Conservation (phyloP, 2,329 filamentous ascomycete genomes). For the Drechslera avenae region DNA sequence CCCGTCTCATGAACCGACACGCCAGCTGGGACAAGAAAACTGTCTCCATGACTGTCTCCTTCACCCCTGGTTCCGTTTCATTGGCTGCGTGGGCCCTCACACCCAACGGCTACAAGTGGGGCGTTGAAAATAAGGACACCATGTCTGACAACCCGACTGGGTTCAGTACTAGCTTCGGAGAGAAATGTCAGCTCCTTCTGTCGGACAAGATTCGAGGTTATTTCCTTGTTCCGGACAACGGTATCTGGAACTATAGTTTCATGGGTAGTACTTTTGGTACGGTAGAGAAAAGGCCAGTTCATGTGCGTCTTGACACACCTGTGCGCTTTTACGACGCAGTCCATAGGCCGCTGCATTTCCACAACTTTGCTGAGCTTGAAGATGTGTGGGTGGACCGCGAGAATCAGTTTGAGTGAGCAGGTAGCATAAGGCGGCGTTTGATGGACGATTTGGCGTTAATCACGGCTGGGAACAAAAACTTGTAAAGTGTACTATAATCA, state of each 20-base stretch:
- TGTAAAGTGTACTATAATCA: no score
- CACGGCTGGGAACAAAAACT: no score
- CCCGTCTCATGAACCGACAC: constrained; percentile 85
- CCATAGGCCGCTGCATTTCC: constrained; percentile 93
- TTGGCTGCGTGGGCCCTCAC: constrained; percentile 92
- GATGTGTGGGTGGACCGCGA: constrained; percentile 93
- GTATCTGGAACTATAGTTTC: constrained; percentile 97
- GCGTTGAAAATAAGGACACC: constrained; percentile 90
- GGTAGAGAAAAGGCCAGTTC: constrained; percentile 87
- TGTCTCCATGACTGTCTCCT: constrained; percentile 91
- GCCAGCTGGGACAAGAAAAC: constrained; percentile 84
- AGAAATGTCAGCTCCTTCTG: constrained; percentile 91
- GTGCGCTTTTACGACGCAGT: constrained; percentile 86
- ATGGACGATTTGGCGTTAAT: no score
- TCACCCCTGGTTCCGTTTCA: constrained; percentile 95
- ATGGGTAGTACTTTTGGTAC: constrained; percentile 88
- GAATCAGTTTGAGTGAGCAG: constrained; percentile 83
- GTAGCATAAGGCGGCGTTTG: no score
- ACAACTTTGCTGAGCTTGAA: constrained; percentile 95
- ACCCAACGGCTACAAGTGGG: constrained; percentile 94
- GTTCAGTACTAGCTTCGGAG: constrained; percentile 88
- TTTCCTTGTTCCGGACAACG: constrained; percentile 91
- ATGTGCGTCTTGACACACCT: constrained; percentile 93
- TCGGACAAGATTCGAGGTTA: constrained; percentile 94
- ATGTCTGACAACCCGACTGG: constrained; percentile 92